Percentiles rank a stretch among this genome's conserved stretches.
Evolutionary conservation across 169 alveolate species (phyloP).

Genomic region (Cystoisospora suis): DNA sequence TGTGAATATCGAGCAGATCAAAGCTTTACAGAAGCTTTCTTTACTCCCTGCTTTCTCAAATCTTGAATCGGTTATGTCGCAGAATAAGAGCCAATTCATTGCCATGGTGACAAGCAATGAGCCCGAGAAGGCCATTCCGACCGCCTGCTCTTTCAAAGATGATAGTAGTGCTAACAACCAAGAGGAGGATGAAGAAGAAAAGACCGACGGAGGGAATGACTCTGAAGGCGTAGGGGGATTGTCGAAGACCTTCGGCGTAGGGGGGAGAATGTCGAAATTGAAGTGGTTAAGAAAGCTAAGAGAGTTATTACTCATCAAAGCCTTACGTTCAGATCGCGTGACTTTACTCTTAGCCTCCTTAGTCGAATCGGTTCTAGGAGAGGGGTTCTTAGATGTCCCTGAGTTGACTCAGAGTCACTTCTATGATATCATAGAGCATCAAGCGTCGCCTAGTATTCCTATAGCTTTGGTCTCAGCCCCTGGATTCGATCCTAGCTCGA

Average conservation of each 20-base stretch:
- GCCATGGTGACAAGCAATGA: slow-evolving; percentile 37
- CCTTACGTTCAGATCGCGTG: slow-evolving; percentile 95
- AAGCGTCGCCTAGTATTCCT: slow-evolving; percentile 90
- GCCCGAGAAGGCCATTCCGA: slow-evolving; percentile 54
- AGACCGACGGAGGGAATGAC: too few relatives aligned
- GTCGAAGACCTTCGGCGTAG: slow-evolving; percentile 37
- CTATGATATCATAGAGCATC: slow-evolving; percentile 85
- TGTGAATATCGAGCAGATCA: slow-evolving; percentile 69
- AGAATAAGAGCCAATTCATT: slow-evolving; percentile 21
- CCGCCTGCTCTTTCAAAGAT: too few relatives aligned
- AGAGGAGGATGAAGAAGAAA: not conserved
- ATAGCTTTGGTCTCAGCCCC: slow-evolving; percentile 94
- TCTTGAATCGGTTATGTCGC: slow-evolving; percentile 42
- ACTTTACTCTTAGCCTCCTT: slow-evolving; percentile 79
- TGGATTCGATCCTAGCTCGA: slow-evolving; percentile 97
- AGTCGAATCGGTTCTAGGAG: slow-evolving; percentile 87
- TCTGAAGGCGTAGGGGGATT: not conserved
- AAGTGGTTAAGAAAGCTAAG: slow-evolving; percentile 47
- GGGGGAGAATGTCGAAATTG: slow-evolving; percentile 14
- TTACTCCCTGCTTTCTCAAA: slow-evolving; percentile 34
- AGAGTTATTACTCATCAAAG: slow-evolving; percentile 80
- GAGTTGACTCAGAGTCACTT: slow-evolving; percentile 83
- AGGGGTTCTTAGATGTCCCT: slow-evolving; percentile 86
- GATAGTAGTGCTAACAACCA: slow-evolving; percentile 14
- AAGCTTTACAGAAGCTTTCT: slow-evolving; percentile 67